Percentiles rank a stretch among this genome's conserved stretches.
phyloP scores from a whole-genome alignment of 768 basidiomycete genomes.

The Hebeloma cylindrosporum region DNA sequence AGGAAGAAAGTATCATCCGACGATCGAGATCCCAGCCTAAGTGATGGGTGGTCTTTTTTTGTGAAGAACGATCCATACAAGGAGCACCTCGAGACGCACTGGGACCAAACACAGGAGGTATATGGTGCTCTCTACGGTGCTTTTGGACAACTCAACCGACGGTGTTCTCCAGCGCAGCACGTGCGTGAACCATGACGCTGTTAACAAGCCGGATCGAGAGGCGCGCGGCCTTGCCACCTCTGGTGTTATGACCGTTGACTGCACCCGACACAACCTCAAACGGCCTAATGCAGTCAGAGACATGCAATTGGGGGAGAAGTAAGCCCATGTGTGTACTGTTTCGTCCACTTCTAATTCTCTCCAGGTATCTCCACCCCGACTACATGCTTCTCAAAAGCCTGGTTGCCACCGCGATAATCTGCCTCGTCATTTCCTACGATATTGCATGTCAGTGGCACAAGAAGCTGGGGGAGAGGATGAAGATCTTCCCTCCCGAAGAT shows the following conservation, averaged over 20 bases:
- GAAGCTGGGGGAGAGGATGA: no score
- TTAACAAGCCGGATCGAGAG: constrained; percentile 21
- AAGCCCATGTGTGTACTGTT: constrained; percentile 2
- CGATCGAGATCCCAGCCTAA: constrained; percentile 24
- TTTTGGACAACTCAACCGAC: not conserved
- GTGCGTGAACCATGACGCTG: constrained; percentile 28
- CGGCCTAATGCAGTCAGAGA: constrained; percentile 27
- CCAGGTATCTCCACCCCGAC: constrained; percentile 38
- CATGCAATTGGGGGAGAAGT: constrained; percentile 33
- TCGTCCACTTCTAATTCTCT: not conserved
- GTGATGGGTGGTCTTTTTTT: constrained; percentile 28
- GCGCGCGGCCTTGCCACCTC: constrained; percentile 21
- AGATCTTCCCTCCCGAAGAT: no score
- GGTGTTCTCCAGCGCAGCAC: constrained; percentile 26
- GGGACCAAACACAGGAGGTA: constrained; percentile 20
- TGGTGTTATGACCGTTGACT: constrained; percentile 28
- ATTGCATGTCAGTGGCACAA: constrained; percentile 33
- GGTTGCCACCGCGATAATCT: not conserved
- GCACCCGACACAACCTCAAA: constrained; percentile 30
- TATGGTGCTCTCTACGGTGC: not conserved
- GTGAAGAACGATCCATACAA: constrained; percentile 24
- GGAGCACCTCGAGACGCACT: constrained; percentile 19
- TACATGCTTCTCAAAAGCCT: constrained; percentile 30
- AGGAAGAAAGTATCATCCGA: constrained; percentile 24
- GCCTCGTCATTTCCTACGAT: constrained; percentile 31